These are phyloP conservation scores for Fusarium camptoceras DNA, from an alignment of 2,329 filamentous ascomycete genomes.

Conservation along the genomic window DNA sequence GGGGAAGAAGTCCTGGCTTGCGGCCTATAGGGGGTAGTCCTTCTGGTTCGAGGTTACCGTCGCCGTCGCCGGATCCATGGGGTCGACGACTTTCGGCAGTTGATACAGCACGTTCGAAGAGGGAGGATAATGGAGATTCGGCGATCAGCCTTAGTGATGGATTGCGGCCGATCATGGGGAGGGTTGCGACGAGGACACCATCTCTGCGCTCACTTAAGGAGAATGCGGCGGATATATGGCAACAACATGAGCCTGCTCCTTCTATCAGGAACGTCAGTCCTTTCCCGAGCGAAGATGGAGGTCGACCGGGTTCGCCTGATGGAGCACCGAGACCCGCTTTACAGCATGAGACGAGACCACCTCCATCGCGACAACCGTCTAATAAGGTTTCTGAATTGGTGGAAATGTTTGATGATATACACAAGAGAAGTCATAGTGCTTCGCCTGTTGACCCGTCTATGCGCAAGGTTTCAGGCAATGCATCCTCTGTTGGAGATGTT, in stretches of 20 bases:
- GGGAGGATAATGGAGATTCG: constrained; percentile 47
- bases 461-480: constrained; percentile 21
- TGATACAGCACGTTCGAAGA: constrained; percentile 29
- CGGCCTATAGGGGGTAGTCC: constrained; percentile 46
- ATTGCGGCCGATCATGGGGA: constrained; percentile 21
- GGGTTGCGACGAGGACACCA: constrained; percentile 26
- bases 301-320: constrained; percentile 36
- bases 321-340: constrained; percentile 33
- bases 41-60: constrained; percentile 44
- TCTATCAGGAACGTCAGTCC: constrained; percentile 24
- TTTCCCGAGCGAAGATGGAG: constrained; percentile 25
- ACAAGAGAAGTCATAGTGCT: constrained; percentile 40
- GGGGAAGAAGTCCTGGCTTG: constrained; percentile 51
- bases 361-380: constrained; percentile 41
- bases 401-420: constrained; percentile 62
- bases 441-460: constrained; percentile 41
- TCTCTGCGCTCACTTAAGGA: constrained; percentile 27
- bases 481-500: constrained; percentile 12
- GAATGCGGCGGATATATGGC: constrained; percentile 38
- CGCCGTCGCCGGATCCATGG: constrained; percentile 46
- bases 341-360: constrained; percentile 12
- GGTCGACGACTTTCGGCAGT: constrained; percentile 40
- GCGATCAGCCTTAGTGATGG: constrained; percentile 46
- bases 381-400: constrained; percentile 65
- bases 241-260: constrained; percentile 11